Evolutionary conservation across 345 rosid genomes (phyloP).

Genomic region (Rubroshorea leprosula): DNA sequence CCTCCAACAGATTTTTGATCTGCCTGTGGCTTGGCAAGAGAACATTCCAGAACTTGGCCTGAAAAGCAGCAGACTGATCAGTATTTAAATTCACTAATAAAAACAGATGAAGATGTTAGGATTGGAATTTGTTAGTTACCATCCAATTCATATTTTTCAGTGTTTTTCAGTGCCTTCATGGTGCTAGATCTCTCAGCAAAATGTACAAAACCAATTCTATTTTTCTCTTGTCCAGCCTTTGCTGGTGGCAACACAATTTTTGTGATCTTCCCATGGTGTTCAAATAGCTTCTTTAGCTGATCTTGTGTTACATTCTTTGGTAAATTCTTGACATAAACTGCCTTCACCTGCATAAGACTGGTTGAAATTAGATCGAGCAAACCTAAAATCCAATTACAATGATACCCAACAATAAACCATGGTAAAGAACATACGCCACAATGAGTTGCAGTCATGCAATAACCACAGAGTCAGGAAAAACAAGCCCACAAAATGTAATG

Average conservation of each 20-base stretch:
- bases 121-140: conserved; percentile 28
- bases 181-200: conserved; percentile 68
- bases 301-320: conserved; percentile 54
- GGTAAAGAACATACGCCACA: too few species aligned
- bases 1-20: conserved; percentile 52
- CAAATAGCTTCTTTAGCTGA: conserved; percentile 55
- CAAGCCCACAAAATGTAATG: too few species aligned
- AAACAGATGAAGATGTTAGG: neutral
- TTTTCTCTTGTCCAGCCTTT: conserved; percentile 54
- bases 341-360: conserved; percentile 50
- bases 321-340: conserved; percentile 55
- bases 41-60: conserved; percentile 71
- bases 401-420: neutral
- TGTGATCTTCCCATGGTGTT: conserved; percentile 51
- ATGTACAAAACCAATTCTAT: conserved; percentile 66
- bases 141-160: conserved; percentile 61
- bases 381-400: conserved; percentile 13
- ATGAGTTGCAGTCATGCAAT: too few species aligned
- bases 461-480: too few species aligned
- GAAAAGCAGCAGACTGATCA: conserved; percentile 5
- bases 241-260: conserved; percentile 63
- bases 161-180: conserved; percentile 53
- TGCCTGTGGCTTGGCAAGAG: conserved; percentile 66
- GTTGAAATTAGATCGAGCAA: neutral
- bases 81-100: conserved; percentile 3